Evolutionary conservation across 305 asterid genomes (phyloP), one percentile per base, ranked within the genome.

Genomic region (Plantago coronopus): DNA sequence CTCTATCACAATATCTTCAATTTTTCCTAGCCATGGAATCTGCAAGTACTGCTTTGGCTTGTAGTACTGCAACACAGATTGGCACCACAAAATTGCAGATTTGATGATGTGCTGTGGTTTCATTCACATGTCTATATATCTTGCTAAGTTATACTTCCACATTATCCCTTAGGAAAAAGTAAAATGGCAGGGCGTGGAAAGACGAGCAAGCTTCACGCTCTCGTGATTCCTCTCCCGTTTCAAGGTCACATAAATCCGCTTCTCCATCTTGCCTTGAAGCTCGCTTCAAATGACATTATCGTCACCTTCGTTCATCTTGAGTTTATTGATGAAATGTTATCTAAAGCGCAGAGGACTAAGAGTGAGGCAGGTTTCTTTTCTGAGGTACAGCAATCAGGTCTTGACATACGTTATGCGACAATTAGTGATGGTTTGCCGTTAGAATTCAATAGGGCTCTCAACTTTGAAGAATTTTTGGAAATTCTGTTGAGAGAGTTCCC

Each of bases 211-310:
- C 71, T 34, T 18, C 85, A 82, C 13, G 83, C 83, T 13, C 68
- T 79, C 18, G 59, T 73, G 67, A 57, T 82, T 18, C 63, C 76
- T 9, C 25, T 68, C 48, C 81, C 80, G 22, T 61, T 65, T 57
- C 82, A 73, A 53, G 79, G 82, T 17, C 82, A 77, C 20, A 70
- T 73, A 13, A 70, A 63, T 49, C 79, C 82, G 0, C 64, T 48
- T 37, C 42, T 19, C 20, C 49, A 51, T 42, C 70, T 77, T 3
- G 77, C 78, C 12, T 46, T 72, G 17, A 72, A 70, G 59, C 76
- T 81, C 6, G 84, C 84, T 62, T 76, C 84, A 7, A 67, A 70
- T 18, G 83, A 77, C 25, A 67, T 71, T 53, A 14, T 62, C 18
- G 17, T 76, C 9, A 76, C 83, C 6, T 82, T 81, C 31, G 80